Percentiles rank a stretch among this genome's conserved stretches.
Evolutionary conservation across 352 stramenopile species (phyloP).

Genomic region (Pythium phragmiticola): DNA sequence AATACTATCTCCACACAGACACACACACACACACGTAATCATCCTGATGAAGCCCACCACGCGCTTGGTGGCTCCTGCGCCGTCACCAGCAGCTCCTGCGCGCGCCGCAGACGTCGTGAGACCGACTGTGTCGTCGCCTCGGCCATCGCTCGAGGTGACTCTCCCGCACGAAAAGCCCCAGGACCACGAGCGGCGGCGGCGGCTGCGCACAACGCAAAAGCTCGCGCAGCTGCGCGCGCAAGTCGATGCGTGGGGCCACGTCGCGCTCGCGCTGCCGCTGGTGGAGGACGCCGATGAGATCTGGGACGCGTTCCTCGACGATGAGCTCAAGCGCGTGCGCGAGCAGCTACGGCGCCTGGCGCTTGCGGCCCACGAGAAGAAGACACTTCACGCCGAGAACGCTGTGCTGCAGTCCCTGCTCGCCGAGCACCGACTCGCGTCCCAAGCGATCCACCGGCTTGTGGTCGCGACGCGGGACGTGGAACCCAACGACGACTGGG

Average conservation of each 20-base stretch:
- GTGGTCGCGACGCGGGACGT: background rate
- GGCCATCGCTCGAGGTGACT: background rate
- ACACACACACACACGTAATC: too few relatives aligned
- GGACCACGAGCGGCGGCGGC: background rate
- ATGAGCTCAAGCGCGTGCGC: background rate
- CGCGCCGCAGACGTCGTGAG: too few relatives aligned
- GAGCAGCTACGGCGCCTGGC: background rate
- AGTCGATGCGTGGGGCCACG: background rate
- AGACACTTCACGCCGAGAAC: background rate
- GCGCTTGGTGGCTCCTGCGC: too few relatives aligned
- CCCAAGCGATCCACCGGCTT: background rate
- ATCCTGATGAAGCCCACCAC: too few relatives aligned
- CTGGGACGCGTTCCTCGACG: conserved; percentile 10
- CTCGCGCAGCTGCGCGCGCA: conserved; percentile 3
- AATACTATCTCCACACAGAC: too few relatives aligned
- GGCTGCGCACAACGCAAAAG: background rate
- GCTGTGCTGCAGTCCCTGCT: background rate
- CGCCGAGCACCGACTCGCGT: background rate
- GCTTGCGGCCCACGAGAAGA: background rate
- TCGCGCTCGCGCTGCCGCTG: background rate
- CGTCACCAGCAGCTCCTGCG: too few relatives aligned
- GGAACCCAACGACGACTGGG: background rate
- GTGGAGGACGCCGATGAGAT: conserved; percentile 2
- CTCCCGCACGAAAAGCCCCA: background rate
- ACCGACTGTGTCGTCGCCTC: too few relatives aligned